These are phyloP conservation scores for Podaxis pistillaris DNA, from an alignment of 768 basidiomycete species.

Conservation along the genomic window DNA sequence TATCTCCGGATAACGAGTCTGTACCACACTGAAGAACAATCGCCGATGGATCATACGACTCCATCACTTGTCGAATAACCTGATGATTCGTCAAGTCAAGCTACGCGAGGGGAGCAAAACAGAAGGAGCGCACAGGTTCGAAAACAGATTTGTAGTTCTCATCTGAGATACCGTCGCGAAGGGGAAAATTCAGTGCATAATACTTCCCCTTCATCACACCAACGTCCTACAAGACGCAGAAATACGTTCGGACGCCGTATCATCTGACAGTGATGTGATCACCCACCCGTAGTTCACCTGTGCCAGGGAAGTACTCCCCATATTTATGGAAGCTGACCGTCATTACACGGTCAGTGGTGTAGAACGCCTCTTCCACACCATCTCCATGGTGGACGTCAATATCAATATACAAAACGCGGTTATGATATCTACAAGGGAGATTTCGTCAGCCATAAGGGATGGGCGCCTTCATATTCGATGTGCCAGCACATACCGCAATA, in stretches of 20 bases:
- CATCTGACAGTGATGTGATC: background rate
- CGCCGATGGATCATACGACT: conserved; percentile 90
- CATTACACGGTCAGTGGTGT: conserved; percentile 98
- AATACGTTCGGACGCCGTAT: conserved; percentile 13
- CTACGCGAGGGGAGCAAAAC: background rate
- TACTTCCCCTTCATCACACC: conserved; percentile 94
- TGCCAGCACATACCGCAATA: conserved; percentile 59
- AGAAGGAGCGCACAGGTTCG: conserved; percentile 68
- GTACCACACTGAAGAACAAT: conserved; percentile 98
- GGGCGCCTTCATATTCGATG: background rate
- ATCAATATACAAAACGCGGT: conserved; percentile 94
- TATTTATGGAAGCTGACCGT: conserved; percentile 98
- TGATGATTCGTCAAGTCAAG: conserved; percentile 26
- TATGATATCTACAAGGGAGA: conserved; percentile 69
- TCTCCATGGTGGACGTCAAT: conserved; percentile 99
- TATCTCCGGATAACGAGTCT: conserved; percentile 95
- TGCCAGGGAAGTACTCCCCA: conserved; percentile 98
- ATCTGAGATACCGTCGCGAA: conserved; percentile 93
- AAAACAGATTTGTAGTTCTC: conserved; percentile 95
- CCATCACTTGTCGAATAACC: conserved; percentile 94
- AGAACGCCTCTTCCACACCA: conserved; percentile 99
- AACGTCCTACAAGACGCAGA: conserved; percentile 58
- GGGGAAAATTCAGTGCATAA: conserved; percentile 91
- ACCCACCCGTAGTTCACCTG: conserved; percentile 89
- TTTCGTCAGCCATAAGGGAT: background rate